phyloP scores from a whole-genome alignment of 805 yeast species.

The Saccharomycopsis oosterbeekiorum region DNA sequence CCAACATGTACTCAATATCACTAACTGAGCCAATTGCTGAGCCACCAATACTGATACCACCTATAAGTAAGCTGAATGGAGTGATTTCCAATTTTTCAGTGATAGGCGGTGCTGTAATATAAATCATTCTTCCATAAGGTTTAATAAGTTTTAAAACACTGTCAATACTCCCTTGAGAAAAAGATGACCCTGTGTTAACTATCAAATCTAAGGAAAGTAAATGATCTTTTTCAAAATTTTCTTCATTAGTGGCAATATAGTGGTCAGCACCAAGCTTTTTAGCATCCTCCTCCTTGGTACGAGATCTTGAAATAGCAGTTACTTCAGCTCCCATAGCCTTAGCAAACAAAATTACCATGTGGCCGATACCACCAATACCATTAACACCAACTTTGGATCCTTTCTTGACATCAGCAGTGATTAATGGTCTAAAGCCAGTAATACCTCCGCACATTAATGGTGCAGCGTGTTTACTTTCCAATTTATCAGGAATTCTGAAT shows the following conservation, averaged over 20 bases:
- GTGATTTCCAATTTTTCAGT: conserved; percentile 9
- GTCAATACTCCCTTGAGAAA: conserved; percentile 23
- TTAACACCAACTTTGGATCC: conserved; percentile 44
- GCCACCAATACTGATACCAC: conserved; percentile 22
- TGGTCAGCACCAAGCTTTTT: conserved; percentile 43
- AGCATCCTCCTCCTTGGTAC: conserved; percentile 41
- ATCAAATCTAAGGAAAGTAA: conserved; percentile 36
- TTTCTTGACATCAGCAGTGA: conserved; percentile 31
- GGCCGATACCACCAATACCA: conserved; percentile 63
- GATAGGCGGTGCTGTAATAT: conserved; percentile 18
- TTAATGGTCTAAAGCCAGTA: conserved; percentile 42
- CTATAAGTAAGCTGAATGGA: conserved; percentile 5
- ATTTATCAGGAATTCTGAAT: conserved; percentile 38
- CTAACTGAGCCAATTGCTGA: conserved; percentile 34
- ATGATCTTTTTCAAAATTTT: conserved; percentile 26
- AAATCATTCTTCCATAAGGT: conserved; percentile 25
- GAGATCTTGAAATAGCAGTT: conserved; percentile 41
- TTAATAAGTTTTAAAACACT: conserved; percentile 18
- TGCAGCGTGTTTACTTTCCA: conserved; percentile 34
- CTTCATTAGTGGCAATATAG: conserved; percentile 38
- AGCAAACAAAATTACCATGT: conserved; percentile 48
- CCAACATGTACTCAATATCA: conserved; percentile 39
- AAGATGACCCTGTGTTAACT: conserved; percentile 37
- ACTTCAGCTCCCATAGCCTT: conserved; percentile 55
- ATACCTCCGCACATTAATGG: conserved; percentile 49